phyloP scores from a whole-genome alignment of 192 early-diverging fungal species.

The Coemansia sp. region DNA sequence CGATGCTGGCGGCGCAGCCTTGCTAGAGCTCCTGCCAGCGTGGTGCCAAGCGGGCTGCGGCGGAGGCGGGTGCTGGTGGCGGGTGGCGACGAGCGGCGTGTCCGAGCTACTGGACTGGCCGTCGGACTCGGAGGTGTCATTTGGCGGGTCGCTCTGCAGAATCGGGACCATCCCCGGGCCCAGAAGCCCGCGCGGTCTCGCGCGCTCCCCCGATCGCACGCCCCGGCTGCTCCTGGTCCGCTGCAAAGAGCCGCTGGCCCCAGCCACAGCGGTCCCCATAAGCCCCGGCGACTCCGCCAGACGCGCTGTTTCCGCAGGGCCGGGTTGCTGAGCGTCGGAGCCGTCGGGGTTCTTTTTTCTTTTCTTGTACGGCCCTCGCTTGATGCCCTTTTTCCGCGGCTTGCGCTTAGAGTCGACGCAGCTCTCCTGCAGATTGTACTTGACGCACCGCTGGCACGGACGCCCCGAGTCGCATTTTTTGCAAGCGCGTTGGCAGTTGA shows the following conservation, averaged over 20 bases:
- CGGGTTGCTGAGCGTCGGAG: neutral
- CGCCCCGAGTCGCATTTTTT: slow-evolving; percentile 90
- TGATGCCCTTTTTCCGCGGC: slow-evolving; percentile 78
- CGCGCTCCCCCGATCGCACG: neutral
- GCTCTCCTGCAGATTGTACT: slow-evolving; percentile 63
- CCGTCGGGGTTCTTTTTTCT: slow-evolving; percentile 24
- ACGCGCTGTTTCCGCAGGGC: neutral
- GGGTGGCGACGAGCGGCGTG: slow-evolving; percentile 20
- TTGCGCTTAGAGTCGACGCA: slow-evolving; percentile 79
- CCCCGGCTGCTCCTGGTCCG: neutral
- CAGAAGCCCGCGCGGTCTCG: slow-evolving; percentile 17
- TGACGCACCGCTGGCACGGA: slow-evolving; percentile 80
- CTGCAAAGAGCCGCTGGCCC: neutral
- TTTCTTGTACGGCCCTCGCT: slow-evolving; percentile 80
- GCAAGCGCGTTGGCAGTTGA: slow-evolving; percentile 84
- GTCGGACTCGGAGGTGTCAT: slow-evolving; percentile 5
- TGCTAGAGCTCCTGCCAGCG: no score
- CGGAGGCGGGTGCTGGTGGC: neutral
- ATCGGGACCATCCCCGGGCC: slow-evolving; percentile 48
- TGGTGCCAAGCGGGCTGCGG: no score
- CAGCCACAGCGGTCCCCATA: no score
- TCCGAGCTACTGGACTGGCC: slow-evolving; percentile 24
- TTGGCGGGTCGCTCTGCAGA: slow-evolving; percentile 30
- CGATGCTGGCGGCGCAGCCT: no score
- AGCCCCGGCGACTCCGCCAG: neutral